These are phyloP conservation scores for Lantana camara DNA, from an alignment of 257 asterid genomes.

Conservation along the genomic window DNA sequence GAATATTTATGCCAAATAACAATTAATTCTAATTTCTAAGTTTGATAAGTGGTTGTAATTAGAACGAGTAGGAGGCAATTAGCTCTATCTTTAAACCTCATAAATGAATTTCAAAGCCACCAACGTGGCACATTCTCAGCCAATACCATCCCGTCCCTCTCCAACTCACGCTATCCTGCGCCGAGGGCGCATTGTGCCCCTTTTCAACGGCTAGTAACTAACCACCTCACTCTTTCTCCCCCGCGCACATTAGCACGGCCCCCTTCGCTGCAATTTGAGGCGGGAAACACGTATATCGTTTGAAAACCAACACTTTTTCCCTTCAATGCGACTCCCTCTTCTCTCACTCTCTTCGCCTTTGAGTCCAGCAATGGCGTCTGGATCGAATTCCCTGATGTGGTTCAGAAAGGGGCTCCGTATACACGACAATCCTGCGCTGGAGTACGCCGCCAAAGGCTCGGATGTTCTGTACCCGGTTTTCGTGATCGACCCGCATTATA, in stretches of 20 bases:
- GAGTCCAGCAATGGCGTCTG: conserved; percentile 49
- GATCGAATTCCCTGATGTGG: conserved; percentile 77
- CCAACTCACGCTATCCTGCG: conserved; percentile 32
- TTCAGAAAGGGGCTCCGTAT: conserved; percentile 86
- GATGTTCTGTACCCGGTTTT: conserved; percentile 73
- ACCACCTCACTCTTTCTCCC: conserved; percentile 40
- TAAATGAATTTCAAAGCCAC: neutral
- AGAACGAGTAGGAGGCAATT: too few species aligned
- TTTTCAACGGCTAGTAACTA: conserved; percentile 18
- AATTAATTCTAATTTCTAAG: too few species aligned
- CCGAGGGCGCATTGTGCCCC: conserved; percentile 5
- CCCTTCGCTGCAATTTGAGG: conserved; percentile 30
- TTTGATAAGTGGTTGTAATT: too few species aligned
- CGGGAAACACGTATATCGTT: conserved; percentile 63
- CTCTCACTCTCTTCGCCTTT: conserved; percentile 21
- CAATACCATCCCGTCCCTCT: conserved; percentile 20
- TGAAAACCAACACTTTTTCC: conserved; percentile 28
- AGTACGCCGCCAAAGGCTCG: conserved; percentile 62
- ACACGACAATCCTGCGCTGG: conserved; percentile 94
- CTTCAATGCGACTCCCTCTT: conserved; percentile 28
- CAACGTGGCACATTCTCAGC: conserved; percentile 55
- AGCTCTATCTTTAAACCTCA: too few species aligned
- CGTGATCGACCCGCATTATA: conserved; percentile 92
- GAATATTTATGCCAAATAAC: too few species aligned
- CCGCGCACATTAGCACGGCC: conserved; percentile 43